Conservation (phyloP, 2,329 filamentous ascomycete species). For the Periconia sp. region DNA sequence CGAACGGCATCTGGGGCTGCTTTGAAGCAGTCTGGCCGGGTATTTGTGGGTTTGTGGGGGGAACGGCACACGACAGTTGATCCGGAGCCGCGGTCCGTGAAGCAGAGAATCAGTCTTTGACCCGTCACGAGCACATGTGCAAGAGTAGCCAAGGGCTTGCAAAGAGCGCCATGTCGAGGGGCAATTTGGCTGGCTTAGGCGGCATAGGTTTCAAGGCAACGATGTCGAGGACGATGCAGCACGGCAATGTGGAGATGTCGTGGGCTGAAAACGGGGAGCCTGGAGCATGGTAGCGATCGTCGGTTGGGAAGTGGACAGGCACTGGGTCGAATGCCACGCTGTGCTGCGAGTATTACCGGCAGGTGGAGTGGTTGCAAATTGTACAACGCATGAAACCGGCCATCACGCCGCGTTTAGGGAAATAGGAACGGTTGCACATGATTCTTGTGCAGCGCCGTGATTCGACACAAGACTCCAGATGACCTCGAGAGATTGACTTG, state of each 20-base stretch:
- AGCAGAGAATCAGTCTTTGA: constrained; percentile 17
- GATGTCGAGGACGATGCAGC: neutral
- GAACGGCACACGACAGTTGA: constrained; percentile 21
- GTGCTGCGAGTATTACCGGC: constrained; percentile 19
- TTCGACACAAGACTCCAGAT: constrained; percentile 40
- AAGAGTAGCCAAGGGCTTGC: constrained; percentile 3
- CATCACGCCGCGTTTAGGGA: constrained; percentile 39
- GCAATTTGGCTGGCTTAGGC: too few relatives aligned
- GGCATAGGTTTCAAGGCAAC: too few relatives aligned
- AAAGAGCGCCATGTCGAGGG: constrained; percentile 1
- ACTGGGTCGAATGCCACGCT: constrained; percentile 15
- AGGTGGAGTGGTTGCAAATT: constrained; percentile 32
- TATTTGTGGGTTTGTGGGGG: constrained; percentile 31
- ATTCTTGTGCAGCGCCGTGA: constrained; percentile 40
- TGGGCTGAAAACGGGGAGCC: constrained; percentile 4
- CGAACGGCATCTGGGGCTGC: constrained; percentile 12
- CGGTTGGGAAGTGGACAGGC: constrained; percentile 5
- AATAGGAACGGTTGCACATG: constrained; percentile 42
- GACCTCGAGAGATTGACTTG: constrained; percentile 41
- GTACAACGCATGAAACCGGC: constrained; percentile 49
- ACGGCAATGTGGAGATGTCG: constrained; percentile 3
- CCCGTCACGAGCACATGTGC: constrained; percentile 18
- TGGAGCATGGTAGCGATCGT: constrained; percentile 18
- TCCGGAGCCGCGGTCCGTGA: constrained; percentile 35
- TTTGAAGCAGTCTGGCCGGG: constrained; percentile 19